phyloP scores from a whole-genome alignment of 2,329 filamentous ascomycete genomes.

The Coniochaeta sp. region DNA sequence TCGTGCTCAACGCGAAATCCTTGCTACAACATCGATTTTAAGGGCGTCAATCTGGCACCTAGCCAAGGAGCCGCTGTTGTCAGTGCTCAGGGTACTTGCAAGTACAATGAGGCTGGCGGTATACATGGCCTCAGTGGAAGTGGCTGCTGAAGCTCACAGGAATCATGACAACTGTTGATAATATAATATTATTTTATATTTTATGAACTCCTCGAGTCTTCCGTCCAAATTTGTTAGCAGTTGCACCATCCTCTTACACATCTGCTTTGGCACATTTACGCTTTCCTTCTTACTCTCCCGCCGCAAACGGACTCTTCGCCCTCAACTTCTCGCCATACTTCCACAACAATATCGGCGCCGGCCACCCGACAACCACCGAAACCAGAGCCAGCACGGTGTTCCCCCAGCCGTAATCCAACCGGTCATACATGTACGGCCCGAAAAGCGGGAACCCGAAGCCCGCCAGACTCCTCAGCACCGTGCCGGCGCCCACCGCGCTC shows the following conservation, averaged over 20 bases:
- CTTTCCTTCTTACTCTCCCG: conserved; percentile 4
- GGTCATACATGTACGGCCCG: conserved; percentile 35
- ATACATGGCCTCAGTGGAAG: conserved; percentile 19
- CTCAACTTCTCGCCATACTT: conserved; percentile 32
- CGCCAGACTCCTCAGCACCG: conserved; percentile 37
- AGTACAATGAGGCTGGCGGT: conserved; percentile 16
- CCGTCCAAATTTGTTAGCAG: too few relatives aligned
- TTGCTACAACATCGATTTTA: conserved; percentile 40
- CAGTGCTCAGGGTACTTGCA: conserved; percentile 19
- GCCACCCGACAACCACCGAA: conserved; percentile 31
- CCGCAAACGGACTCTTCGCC: conserved; percentile 16
- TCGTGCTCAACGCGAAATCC: conserved; percentile 39
- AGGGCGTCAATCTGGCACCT: conserved; percentile 13
- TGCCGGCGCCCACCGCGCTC: conserved; percentile 34
- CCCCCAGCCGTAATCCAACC: conserved; percentile 32
- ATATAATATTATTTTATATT: too few relatives aligned
- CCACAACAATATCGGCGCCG: conserved; percentile 36
- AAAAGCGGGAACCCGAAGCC: conserved; percentile 45
- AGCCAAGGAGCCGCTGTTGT: conserved; percentile 8
- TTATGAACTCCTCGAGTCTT: too few relatives aligned
- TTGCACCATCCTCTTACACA: too few relatives aligned
- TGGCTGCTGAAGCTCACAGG: conserved; percentile 12
- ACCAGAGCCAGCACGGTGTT: conserved; percentile 33
- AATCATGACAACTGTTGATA: not conserved
- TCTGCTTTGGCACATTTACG: too few relatives aligned